Evolutionary conservation across 306 rosid species (phyloP).

Genomic region (Fragaria nilgerrensis): DNA sequence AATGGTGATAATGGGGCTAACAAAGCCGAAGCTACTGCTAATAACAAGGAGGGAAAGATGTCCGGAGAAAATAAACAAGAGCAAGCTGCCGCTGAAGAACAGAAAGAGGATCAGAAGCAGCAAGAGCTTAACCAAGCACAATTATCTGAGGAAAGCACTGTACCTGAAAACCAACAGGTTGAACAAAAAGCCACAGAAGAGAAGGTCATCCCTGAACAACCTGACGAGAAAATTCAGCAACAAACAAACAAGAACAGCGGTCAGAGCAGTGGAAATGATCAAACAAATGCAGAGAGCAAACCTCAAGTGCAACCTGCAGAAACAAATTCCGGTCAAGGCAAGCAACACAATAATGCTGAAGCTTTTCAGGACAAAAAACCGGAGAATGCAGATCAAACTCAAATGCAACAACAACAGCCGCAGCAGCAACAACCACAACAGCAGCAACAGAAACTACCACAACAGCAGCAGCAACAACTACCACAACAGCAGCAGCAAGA

Average conservation of each 20-base stretch:
- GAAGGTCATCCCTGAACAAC: conserved; percentile 1
- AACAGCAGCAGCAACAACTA: too few relatives aligned
- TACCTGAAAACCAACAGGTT: conserved; percentile 36
- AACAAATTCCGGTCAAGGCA: background rate
- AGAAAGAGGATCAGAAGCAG: background rate
- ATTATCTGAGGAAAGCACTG: conserved; percentile 45
- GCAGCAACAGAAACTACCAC: background rate
- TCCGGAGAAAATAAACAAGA: background rate
- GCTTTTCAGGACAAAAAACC: background rate
- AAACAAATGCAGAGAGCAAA: background rate
- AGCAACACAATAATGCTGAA: background rate
- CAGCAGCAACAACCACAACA: conserved; percentile 2
- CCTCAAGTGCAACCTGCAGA: background rate
- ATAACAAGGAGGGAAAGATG: background rate
- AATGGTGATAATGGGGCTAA: conserved; percentile 35
- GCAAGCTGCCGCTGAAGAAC: background rate
- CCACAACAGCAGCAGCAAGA: background rate
- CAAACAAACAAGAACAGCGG: background rate
- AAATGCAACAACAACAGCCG: background rate
- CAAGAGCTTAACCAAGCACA: conserved; percentile 30
- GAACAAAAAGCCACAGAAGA: background rate
- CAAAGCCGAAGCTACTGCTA: background rate
- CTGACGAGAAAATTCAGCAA: background rate
- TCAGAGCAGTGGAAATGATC: background rate
- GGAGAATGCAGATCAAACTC: conserved; percentile 15